Conservation (phyloP, 768 basidiomycete genomes). For the Mrakia frigida region DNA sequence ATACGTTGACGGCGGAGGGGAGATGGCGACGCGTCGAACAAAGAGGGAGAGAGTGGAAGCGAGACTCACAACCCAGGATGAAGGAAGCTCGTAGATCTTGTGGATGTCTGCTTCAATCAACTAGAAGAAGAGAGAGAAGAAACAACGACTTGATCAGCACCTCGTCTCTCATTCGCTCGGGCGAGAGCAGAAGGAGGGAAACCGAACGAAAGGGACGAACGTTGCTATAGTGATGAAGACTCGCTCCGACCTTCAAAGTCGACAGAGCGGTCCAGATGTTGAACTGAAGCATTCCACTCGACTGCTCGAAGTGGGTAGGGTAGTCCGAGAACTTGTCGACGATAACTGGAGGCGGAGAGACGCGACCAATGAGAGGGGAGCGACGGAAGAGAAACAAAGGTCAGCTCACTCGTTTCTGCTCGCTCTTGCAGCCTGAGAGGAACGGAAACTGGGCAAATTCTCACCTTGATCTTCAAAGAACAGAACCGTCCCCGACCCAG, state of each 20-base stretch:
- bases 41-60: too few relatives aligned
- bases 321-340: neutral
- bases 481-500: neutral
- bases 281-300: neutral
- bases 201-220: neutral
- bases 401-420: neutral
- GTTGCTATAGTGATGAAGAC: neutral
- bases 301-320: neutral
- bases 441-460: neutral
- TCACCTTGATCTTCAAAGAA: neutral
- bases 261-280: neutral
- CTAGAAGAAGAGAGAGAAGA: neutral
- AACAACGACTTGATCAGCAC: too few relatives aligned
- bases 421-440: too few relatives aligned
- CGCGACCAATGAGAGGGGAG: neutral
- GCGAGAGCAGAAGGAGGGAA: neutral
- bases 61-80: too few relatives aligned
- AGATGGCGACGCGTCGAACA: too few relatives aligned
- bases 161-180: too few relatives aligned
- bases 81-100: too few relatives aligned
- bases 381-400: too few relatives aligned
- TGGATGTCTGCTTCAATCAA: neutral
- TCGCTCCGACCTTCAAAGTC: neutral
- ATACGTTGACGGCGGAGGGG: too few relatives aligned
- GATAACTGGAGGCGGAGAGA: neutral